Evolutionary conservation across 2,329 filamentous ascomycete genomes (phyloP), one percentile per base, ranked within the genome.

Genomic region (Cadophora sp.): DNA sequence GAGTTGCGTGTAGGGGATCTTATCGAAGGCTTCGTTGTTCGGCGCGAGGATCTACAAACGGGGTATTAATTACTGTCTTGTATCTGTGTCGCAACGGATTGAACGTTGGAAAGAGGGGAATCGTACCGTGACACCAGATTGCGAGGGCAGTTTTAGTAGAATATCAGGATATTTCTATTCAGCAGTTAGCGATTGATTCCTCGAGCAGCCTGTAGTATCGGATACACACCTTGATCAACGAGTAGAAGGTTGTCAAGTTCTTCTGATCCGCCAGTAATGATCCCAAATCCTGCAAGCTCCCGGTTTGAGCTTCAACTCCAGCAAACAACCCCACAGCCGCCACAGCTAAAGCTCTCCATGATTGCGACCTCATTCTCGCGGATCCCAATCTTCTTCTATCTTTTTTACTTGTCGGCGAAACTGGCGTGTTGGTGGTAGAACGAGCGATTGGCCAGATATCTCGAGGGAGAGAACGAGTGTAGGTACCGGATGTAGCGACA

Each of bases 81-180:
- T 47, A 22, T 48, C 20, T 24, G 18, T 60, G 22, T 39, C 24
- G 20, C n/a, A 4, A 41, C 30, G 51, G 58, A 58, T 56, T 59
- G 43, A 41, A 27, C 20, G 13, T 59, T n/a, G 41, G 39, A n/a
- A 58, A 16, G n/a, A 53, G 43, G 33, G 48, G 9, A 39, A 75
- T 80, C 36, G 68, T 73, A 83, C 81, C 2, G 83, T 84, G 41
- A 83, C 78, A 58, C 83, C 82, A 20, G 77, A 70, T 41, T 79
- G 78, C 66, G 74, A 82, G 7, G 82, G 82, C 11, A 84, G 70
- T 64, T 83, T 78, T 5, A 83, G 73, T 1, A 84, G 70, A 41
- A 83, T 76, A 20, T 82, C 77, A 2, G 82, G 82, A 62, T 82
- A 82, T 79, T 82, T 80, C 81, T 83, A 59, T 55, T 47, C 20